A percentile compares a stretch with the other conserved stretches of the same genome.
Evolutionary conservation across 805 yeast species (phyloP).

Genomic region (Starmerella stellata): DNA sequence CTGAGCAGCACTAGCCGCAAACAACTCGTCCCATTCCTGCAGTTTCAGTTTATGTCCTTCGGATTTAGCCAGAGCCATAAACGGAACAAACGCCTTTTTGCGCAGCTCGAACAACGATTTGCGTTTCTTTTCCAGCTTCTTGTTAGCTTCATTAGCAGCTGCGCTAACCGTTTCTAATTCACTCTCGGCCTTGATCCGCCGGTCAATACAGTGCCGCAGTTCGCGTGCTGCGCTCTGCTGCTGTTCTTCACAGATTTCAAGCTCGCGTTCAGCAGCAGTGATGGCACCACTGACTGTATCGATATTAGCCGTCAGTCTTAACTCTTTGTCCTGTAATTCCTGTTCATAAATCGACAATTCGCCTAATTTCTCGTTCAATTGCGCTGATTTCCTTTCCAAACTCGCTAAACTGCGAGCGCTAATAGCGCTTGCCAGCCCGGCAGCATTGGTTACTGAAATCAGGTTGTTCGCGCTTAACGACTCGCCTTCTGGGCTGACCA

Average conservation of each 20-base stretch:
- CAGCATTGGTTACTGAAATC: constrained; percentile 60
- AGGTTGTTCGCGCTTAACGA: constrained; percentile 69
- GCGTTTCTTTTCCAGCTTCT: background rate
- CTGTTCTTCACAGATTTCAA: constrained; percentile 4
- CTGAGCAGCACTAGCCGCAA: constrained; percentile 27
- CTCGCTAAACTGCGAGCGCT: constrained; percentile 12
- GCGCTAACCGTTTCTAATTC: background rate
- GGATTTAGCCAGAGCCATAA: constrained; percentile 7
- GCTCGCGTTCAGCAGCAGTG: constrained; percentile 3
- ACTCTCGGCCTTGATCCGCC: background rate
- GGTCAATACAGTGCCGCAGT: background rate
- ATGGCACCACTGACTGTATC: constrained; percentile 1
- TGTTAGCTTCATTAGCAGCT: background rate
- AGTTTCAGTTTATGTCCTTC: too few relatives aligned
- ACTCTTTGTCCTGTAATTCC: constrained; percentile 25
- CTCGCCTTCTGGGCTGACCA: constrained; percentile 71
- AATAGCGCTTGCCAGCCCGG: background rate
- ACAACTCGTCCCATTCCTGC: constrained; percentile 10
- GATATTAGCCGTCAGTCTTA: constrained; percentile 4
- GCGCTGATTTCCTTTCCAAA: constrained; percentile 9
- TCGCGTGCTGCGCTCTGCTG: constrained; percentile 1
- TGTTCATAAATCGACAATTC: constrained; percentile 21
- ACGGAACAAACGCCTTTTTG: constrained; percentile 4
- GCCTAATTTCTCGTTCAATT: constrained; percentile 17
- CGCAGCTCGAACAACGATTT: background rate